Percentiles rank a stretch among this genome's conserved stretches.
These are phyloP conservation scores for Kalmanozyma brasiliensis DNA, from an alignment of 1,284 basidiomycete species.

Conservation along the genomic window DNA sequence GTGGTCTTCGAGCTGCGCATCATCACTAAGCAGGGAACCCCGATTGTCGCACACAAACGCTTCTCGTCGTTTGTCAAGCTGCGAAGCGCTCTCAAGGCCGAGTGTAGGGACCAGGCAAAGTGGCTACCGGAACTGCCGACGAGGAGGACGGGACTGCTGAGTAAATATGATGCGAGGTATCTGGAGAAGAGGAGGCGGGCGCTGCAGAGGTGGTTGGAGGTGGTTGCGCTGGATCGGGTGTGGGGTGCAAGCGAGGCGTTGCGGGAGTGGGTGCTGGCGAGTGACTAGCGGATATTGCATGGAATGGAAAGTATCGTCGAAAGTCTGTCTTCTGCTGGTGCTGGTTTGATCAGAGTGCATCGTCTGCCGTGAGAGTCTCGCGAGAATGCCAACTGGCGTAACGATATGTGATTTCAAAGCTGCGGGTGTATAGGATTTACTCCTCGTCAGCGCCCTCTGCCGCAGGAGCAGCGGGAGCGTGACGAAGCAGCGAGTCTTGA, in stretches of 20 bases:
- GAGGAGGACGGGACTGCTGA: constrained; percentile 46
- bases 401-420: constrained; percentile 6
- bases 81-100: constrained; percentile 15
- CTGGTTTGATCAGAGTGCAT: too few relatives aligned
- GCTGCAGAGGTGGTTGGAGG: constrained; percentile 59
- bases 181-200: constrained; percentile 56
- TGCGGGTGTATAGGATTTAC: constrained; percentile 5
- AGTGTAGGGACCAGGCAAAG: constrained; percentile 38
- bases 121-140: constrained; percentile 53
- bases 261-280: constrained; percentile 52
- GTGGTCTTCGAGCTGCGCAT: constrained; percentile 59
- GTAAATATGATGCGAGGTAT: constrained; percentile 57
- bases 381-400: too few relatives aligned
- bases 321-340: too few relatives aligned
- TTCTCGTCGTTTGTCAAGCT: constrained; percentile 54
- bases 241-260: constrained; percentile 51
- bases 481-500: constrained; percentile 48
- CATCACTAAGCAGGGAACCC: constrained; percentile 45
- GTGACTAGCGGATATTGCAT: too few relatives aligned
- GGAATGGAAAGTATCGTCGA: too few relatives aligned
- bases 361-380: too few relatives aligned
- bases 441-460: constrained; percentile 20
- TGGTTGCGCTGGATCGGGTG: constrained; percentile 47
- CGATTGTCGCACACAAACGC: constrained; percentile 41
- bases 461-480: constrained; percentile 33